Evolutionary conservation across 805 yeast species (phyloP), one percentile per base, ranked within the genome.

Genomic region (Candida chauliodis): DNA sequence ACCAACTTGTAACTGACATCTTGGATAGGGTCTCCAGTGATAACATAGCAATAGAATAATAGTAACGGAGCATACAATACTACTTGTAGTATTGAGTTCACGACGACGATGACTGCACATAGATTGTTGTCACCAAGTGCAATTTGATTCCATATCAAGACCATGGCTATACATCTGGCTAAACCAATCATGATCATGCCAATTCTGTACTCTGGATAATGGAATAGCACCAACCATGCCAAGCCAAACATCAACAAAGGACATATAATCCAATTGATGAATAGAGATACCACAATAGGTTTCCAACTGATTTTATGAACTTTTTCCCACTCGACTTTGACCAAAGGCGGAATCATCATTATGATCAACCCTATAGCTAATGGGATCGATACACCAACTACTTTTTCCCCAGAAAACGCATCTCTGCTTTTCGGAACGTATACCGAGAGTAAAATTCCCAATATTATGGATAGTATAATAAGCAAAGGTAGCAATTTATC

Each of bases 131-230:
- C 78, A 5, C 82, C 82, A 6, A 57, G 66, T 2, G 81, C 76
- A 13, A 78, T 58, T 21, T 72, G 68, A 48, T 72, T 77, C 83
- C 82, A 77, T 19, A 77, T 52, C 36, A 78, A 55, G 1, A 76
- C 83, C 82, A 78, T 77, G 16, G 82, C 83, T 45, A 77, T 76
- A 50, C 83, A 77, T 41, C 82, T 56, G 5, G 80, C 82, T 24
- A 74, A 40, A 1, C 83, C 83, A 32, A 78, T 73, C 73, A 78
- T 68, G 21, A 78, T 74, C n/a, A 78, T 63, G 1, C 82, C 82
- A 28, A 56, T 59, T 29, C 82, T 56, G 40, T 71, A 73, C 38
- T 74, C 82, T 6, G 56, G 56, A 35, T 64, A 48, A 40, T 76
- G 72, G 39, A 72, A 72, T 34, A 78, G 46, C 0, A 67, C 62